Evolutionary conservation across 2,329 filamentous ascomycete species (phyloP), one percentile per base, ranked within the genome.

Genomic region (Fusarium sp.): DNA sequence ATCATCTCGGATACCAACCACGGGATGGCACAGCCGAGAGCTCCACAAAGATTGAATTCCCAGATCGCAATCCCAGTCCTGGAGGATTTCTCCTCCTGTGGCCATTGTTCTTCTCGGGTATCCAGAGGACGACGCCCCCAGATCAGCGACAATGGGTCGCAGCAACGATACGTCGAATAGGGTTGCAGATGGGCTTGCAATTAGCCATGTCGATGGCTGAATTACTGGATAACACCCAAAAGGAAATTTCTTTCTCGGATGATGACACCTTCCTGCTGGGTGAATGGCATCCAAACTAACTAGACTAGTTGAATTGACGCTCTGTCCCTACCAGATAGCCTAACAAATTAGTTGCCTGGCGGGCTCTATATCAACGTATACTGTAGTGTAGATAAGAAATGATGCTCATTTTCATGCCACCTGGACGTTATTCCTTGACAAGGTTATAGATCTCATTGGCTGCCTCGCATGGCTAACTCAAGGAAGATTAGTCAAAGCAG

Each of bases 171-270:
- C 50, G 59, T 7, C 49, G 39, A 9, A 59, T 68, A 21, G 65
- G 65, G 0, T 11, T 45, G 2, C 49, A 53, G 11, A 67, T 68
- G 63, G 65, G 66, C 4, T 32, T 68, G 11, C 63, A 53, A 19
- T 25, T 68, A 14, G 63, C 66, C 0, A 32, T 63, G 10, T 57
- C 66, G 1, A 68, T 68, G 66, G 61, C 66, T 9, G 44, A 37
- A 7, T 13, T 58, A 13, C 13, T 68, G 10, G 57, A 65, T 23
- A 50, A 61, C 15, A 53, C 63, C 27, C 49, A 59, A 15, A 47
- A 55, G 6, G 54, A 43, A 9, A 32, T 60, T 9, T 63, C 63
- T 4, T 67, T 67, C 45, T 68, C 66, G 25, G 37, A 66, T 6
- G 32, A 49, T 6, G 54, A 66, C 11, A 61, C 62, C 1, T 65